phyloP scores from a whole-genome alignment of 768 basidiomycete species.

The Boletus edulis region DNA sequence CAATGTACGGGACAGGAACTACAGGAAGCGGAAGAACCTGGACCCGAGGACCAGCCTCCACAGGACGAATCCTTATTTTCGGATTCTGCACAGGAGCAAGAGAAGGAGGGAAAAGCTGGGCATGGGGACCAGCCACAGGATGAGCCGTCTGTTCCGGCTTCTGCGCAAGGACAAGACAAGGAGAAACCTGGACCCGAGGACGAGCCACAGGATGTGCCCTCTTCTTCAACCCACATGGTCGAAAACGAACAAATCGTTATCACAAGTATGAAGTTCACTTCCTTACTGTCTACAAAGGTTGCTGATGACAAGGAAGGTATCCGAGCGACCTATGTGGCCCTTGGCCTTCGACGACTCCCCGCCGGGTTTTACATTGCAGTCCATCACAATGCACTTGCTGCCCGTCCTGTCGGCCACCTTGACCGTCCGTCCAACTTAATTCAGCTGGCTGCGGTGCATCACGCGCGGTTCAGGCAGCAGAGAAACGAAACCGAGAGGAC shows the following conservation, averaged over 20 bases:
- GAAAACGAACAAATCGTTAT: neutral
- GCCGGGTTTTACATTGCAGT: neutral
- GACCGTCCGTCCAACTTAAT: neutral
- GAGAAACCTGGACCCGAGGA: too few species aligned
- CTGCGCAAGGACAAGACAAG: too few species aligned
- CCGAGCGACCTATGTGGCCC: neutral
- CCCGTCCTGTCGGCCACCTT: too few species aligned
- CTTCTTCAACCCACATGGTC: neutral
- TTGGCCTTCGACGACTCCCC: neutral
- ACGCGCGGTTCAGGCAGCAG: neutral
- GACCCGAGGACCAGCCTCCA: too few species aligned
- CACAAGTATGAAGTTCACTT: neutral
- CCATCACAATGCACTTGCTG: neutral
- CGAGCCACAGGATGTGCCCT: neutral
- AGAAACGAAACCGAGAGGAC: neutral
- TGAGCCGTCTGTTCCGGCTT: too few species aligned
- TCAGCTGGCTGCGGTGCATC: neutral
- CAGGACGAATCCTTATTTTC: too few species aligned
- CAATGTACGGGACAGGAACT: too few species aligned
- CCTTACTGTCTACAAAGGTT: too few species aligned
- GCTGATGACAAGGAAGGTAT: neutral
- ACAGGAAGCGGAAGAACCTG: too few species aligned
- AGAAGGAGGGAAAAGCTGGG: neutral
- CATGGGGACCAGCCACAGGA: neutral
- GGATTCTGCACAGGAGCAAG: too few species aligned